Evolutionary conservation across 1,284 basidiomycete genomes (phyloP), one percentile per base, ranked within the genome.

Genomic region (Taiwanofungus camphoratus): DNA sequence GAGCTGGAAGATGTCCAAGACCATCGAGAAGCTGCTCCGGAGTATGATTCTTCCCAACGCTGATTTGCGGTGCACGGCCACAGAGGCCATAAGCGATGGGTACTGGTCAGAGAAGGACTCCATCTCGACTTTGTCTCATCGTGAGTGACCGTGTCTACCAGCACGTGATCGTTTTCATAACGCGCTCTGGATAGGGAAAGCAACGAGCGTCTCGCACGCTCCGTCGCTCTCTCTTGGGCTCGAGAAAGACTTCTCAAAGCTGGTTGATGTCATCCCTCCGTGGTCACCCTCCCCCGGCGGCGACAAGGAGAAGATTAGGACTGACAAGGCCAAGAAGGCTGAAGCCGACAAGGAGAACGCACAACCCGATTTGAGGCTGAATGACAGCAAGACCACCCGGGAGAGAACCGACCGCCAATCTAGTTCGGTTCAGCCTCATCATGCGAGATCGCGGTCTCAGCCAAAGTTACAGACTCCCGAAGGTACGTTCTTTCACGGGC

Each of bases 11-110:
- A 82, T 92, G 70, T 82, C 84, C 2, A 70, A 71, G 41, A 65
- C 70, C 50, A 64, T 73, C 41, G 87, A 90, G 62, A 71, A 70
- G 46, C 68, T 92, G 43, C 64, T 92, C 6, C 72, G 75, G 16
- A 68, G 78, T 39, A 91, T 92, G 90, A 73, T 90, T 22, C 68
- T 77, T 9, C 86, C 88, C 2, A 84, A 86, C 55, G 81, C 83
- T 9, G 81, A 86, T 49, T 56, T 82, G 31, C 73, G 89, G 2
- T 82, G 79, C 52, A 85, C 76, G 1, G 80, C 87, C 3, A 61
- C 66, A 1, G 73, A 82, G 41, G 79, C 79, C 0, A 75, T 88
- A 59, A 62, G 56, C 13, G 87, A 92, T 56, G 48, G 68, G 1
- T 91, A 84, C 63, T 92, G 88, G 79, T 61, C 61, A 1, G 51